phyloP scores from a whole-genome alignment of 2,329 filamentous ascomycete genomes.

The Fusarium anthophilum region DNA sequence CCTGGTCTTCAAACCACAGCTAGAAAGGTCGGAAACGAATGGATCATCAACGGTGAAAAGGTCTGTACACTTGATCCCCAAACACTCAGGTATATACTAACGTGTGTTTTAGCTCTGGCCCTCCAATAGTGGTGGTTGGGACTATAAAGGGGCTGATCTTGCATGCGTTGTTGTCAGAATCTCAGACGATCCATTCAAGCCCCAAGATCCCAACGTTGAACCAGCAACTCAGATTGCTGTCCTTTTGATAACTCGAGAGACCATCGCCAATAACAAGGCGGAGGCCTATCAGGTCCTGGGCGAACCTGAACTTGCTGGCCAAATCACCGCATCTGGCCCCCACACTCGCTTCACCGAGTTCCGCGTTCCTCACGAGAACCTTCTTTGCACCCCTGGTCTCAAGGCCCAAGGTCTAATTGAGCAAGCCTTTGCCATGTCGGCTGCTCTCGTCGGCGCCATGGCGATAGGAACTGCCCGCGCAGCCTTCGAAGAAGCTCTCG shows the following conservation, averaged over 20 bases:
- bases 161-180: neutral
- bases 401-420: neutral
- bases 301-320: slow-evolving; percentile 5
- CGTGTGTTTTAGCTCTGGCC: neutral
- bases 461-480: neutral
- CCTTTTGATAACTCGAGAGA: neutral
- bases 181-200: neutral
- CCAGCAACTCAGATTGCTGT: neutral
- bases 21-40: neutral
- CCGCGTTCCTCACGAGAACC: neutral
- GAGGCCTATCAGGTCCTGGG: neutral
- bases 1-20: neutral
- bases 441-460: slow-evolving; percentile 2
- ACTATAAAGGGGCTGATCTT: neutral
- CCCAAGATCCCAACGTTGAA: neutral
- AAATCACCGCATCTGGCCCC: neutral
- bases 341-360: slow-evolving; percentile 10
- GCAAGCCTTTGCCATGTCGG: neutral
- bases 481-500: neutral
- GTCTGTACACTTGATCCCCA: neutral
- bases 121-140: slow-evolving; percentile 2
- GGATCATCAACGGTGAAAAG: slow-evolving; percentile 8
- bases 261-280: neutral
- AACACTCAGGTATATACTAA: neutral
- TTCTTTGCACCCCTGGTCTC: neutral